These are phyloP conservation scores for Talaromyces rugulosus DNA, from an alignment of 2,329 filamentous ascomycete species.

Conservation along the genomic window DNA sequence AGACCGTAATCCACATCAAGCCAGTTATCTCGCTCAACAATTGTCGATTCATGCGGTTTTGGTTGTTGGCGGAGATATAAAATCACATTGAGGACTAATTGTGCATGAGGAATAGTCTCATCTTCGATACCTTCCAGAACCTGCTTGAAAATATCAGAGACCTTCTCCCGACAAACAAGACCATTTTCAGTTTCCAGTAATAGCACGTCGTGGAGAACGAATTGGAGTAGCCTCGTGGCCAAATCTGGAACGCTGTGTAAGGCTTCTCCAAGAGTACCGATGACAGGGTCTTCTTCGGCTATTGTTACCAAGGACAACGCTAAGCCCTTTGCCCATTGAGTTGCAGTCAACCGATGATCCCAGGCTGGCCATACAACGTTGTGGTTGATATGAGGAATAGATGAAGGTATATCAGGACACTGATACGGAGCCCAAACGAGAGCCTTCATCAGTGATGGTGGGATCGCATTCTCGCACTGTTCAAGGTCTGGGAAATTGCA, in stretches of 20 bases:
- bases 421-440: constrained; percentile 40
- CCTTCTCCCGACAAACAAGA: constrained; percentile 52
- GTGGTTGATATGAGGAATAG: constrained; percentile 14
- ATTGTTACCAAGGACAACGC: constrained; percentile 54
- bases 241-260: constrained; percentile 64
- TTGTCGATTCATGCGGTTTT: constrained; percentile 69
- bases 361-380: constrained; percentile 12
- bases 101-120: constrained; percentile 58
- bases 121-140: constrained; percentile 54
- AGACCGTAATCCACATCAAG: constrained; percentile 73
- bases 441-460: constrained; percentile 33
- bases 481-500: constrained; percentile 24
- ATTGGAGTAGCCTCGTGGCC: constrained; percentile 72
- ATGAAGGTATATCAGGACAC: constrained; percentile 30
- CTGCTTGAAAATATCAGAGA: constrained; percentile 63
- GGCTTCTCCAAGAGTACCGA: constrained; percentile 64
- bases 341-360: constrained; percentile 18
- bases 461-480: constrained; percentile 33
- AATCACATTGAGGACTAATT: constrained; percentile 71
- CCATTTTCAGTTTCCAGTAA: constrained; percentile 62
- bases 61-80: constrained; percentile 84
- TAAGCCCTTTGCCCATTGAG: constrained; percentile 32
- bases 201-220: constrained; percentile 78
- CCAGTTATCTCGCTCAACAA: constrained; percentile 77
- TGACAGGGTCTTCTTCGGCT: constrained; percentile 60